Base-by-base conservation (phyloP, 192 early-diverging fungal genomes). In the Globomyces pollinis-pini region DNA sequence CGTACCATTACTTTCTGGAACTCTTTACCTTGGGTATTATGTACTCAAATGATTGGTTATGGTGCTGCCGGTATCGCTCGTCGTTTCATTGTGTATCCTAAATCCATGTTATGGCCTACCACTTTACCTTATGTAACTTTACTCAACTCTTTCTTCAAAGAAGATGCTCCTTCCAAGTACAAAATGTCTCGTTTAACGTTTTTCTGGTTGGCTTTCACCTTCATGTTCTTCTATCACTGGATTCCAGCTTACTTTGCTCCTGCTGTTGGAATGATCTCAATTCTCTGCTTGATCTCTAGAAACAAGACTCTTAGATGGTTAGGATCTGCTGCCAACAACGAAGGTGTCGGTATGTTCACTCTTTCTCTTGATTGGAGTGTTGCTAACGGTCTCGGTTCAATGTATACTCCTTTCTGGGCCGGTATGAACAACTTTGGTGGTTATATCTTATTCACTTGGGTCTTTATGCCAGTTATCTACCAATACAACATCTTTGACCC, bases 101-200 rank as follows among this genome's bases (percentile, higher is more conserved):
- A 86, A 2, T 72, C 83, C 12, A 92, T 95, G 90, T 77, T 90
- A 50, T 96, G 89, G 89, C 91, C 91, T 12, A 50, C 73, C 4
- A 86, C 78, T 50, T 75, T 96, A 30, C 76, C 88, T 38, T 83
- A 77, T 45, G 83, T 89, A 30, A 80, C 88, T n/a, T 68, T 93
- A 24, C 87, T 91, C 68, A 81, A 81, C 21, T 83, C 87, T 1
- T 79, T 92, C 50, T 89, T 91, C 65, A 80, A 86, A 47, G 28
- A 47, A 21, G n/a, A n/a, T n/a, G 15, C 32, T 74, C 38, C 77
- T 13, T 75, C 66, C 30, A 57, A 67, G 41, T 60, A 57, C 45
- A 20, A 53, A 2, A 50, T 50, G 44, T 38, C 35, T 7, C 16
- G 38, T 20, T 41, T 64, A 13, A 28, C 62, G 8, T 33, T 20